These are phyloP conservation scores for Nyssa sinensis DNA, from an alignment of 148 eudicot species.

Conservation along the genomic window DNA sequence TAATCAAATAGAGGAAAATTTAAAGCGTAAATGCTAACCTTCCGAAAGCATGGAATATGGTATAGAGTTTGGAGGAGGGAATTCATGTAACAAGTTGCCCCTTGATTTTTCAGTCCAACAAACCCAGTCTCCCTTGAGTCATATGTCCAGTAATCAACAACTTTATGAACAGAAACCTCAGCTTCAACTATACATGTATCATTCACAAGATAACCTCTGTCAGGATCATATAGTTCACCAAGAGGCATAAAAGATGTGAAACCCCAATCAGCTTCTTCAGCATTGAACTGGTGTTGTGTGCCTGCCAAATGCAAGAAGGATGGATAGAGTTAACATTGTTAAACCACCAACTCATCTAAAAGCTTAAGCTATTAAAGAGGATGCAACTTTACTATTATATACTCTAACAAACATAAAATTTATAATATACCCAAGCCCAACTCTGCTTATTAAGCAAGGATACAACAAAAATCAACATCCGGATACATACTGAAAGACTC, in stretches of 20 bases:
- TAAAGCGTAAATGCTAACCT: conserved; percentile 36
- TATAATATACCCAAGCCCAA: background rate
- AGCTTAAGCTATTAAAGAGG: too few relatives aligned
- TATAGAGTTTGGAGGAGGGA: conserved; percentile 81
- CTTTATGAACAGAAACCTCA: conserved; percentile 68
- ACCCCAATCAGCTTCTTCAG: conserved; percentile 90
- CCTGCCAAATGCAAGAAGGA: conserved; percentile 47
- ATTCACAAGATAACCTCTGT: conserved; percentile 62
- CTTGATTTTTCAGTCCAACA: conserved; percentile 88
- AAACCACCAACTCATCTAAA: too few relatives aligned
- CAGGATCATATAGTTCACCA: conserved; percentile 68
- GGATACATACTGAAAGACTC: too few relatives aligned
- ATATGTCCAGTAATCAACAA: conserved; percentile 67
- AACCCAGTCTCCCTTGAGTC: conserved; percentile 84
- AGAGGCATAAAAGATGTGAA: conserved; percentile 87
- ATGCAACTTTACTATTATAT: too few relatives aligned
- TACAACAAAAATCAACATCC: background rate
- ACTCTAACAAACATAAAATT: too few relatives aligned
- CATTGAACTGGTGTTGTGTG: conserved; percentile 76
- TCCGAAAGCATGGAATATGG: conserved; percentile 79
- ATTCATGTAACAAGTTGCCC: conserved; percentile 91
- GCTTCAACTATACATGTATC: too few relatives aligned
- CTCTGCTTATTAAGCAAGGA: background rate
- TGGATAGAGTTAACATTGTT: conserved; percentile 1
- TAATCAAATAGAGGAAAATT: too few relatives aligned